Percentiles rank a stretch among this genome's conserved stretches.
Evolutionary conservation across 441 rosid genomes (phyloP).

Genomic region (Brassica balearica): DNA sequence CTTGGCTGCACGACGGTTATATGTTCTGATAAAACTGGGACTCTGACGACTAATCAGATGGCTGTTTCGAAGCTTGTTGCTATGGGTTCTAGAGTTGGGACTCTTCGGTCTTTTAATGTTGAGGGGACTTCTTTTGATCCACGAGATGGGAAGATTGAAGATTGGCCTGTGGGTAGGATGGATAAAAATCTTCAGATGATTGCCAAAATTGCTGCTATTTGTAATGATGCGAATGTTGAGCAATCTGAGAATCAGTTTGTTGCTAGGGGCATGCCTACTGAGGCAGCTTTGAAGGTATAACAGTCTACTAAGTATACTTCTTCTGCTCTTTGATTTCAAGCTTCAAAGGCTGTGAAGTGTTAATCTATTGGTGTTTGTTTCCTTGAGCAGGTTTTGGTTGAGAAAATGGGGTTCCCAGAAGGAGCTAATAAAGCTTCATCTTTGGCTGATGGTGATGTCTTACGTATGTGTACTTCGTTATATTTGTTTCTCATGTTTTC

Average conservation of each 20-base stretch:
- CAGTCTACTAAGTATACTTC: constrained; percentile 16
- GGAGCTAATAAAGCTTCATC: not conserved
- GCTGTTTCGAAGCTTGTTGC: constrained; percentile 85
- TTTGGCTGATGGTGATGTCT: constrained; percentile 16
- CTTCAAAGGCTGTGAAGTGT: no score
- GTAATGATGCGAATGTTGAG: constrained; percentile 83
- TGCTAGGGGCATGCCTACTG: constrained; percentile 84
- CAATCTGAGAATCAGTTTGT: constrained; percentile 67
- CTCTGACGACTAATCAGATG: constrained; percentile 96
- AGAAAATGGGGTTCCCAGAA: not conserved
- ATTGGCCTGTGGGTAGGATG: constrained; percentile 74
- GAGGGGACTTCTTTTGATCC: constrained; percentile 84
- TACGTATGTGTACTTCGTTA: constrained; percentile 26
- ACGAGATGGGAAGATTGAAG: constrained; percentile 75
- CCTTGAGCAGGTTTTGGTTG: constrained; percentile 10
- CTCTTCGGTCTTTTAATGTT: constrained; percentile 74
- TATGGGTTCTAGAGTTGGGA: constrained; percentile 72
- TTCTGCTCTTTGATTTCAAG: constrained; percentile 4
- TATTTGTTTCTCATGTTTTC: constrained; percentile 15
- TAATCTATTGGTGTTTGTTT: constrained; percentile 5
- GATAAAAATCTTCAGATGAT: constrained; percentile 89
- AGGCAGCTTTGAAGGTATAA: constrained; percentile 90
- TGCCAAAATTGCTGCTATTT: constrained; percentile 84
- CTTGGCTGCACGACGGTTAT: constrained; percentile 93
- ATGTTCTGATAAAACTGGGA: constrained; percentile 95